Evolutionary conservation across 2,329 filamentous ascomycete genomes (phyloP).

Genomic region (Fusarium kyushuense): DNA sequence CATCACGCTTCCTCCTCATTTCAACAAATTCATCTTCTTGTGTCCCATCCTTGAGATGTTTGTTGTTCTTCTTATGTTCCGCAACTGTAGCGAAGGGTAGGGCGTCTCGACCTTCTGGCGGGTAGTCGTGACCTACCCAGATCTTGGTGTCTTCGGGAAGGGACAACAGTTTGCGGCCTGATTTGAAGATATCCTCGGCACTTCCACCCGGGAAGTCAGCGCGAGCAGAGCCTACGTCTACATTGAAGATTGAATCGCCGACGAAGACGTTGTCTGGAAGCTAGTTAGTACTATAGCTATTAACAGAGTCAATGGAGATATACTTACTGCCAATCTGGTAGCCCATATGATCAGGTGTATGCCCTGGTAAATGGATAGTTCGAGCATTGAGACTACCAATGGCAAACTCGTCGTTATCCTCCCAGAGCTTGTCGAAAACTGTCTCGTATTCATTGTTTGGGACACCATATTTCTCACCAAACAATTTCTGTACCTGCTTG

Average conservation of each 20-base stretch:
- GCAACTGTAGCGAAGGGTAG: slow-evolving; percentile 59
- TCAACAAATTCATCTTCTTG: slow-evolving; percentile 59
- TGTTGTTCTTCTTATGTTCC: slow-evolving; percentile 61
- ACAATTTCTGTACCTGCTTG: slow-evolving; percentile 61
- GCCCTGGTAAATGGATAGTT: slow-evolving; percentile 68
- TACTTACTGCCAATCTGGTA: slow-evolving; percentile 64
- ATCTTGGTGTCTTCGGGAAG: slow-evolving; percentile 60
- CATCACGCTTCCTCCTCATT: slow-evolving; percentile 59
- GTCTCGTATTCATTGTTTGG: slow-evolving; percentile 55
- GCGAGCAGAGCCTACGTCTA: slow-evolving; percentile 64
- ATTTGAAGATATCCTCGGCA: slow-evolving; percentile 58
- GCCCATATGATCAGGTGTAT: slow-evolving; percentile 71
- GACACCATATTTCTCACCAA: slow-evolving; percentile 63
- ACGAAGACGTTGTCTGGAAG: slow-evolving; percentile 60
- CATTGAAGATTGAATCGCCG: slow-evolving; percentile 66
- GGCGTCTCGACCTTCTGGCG: slow-evolving; percentile 51
- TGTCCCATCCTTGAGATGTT: slow-evolving; percentile 60
- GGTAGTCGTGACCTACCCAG: slow-evolving; percentile 68
- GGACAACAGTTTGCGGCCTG: slow-evolving; percentile 56
- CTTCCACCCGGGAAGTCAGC: slow-evolving; percentile 68
- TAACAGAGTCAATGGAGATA: accelerated
- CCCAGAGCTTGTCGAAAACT: slow-evolving; percentile 66
- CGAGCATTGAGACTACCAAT: slow-evolving; percentile 61
- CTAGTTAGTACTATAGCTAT: accelerated
- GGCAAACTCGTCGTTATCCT: slow-evolving; percentile 65